These are phyloP conservation scores for Hondaea fermentalgiana DNA, from an alignment of 108 stramenopile species.

Conservation along the genomic window DNA sequence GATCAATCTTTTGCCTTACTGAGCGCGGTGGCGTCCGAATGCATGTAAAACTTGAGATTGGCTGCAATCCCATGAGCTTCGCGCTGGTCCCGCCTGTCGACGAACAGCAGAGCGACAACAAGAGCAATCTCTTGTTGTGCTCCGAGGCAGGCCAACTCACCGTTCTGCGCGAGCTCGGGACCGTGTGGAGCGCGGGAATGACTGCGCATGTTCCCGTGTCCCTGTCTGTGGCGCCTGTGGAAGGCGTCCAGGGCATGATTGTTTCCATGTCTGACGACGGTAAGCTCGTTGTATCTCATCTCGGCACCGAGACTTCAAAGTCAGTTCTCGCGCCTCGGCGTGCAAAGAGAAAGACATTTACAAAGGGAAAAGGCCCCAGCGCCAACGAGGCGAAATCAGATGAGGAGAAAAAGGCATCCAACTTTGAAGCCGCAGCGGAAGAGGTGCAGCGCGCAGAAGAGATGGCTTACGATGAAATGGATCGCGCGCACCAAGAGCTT, in stretches of 20 bases:
- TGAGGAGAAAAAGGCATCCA: not conserved
- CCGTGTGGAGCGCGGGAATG: slow-evolving; percentile 25
- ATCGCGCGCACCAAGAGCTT: slow-evolving; percentile 42
- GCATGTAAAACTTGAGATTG: slow-evolving; percentile 30
- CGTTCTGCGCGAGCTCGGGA: slow-evolving; percentile 28
- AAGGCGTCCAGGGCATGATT: slow-evolving; percentile 28
- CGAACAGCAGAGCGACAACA: not conserved
- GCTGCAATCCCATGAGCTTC: slow-evolving; percentile 9
- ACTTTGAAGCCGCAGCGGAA: not conserved
- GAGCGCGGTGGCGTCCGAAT: slow-evolving; percentile 32
- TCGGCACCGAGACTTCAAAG: not conserved
- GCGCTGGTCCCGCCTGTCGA: not conserved
- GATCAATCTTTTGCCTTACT: slow-evolving; percentile 27
- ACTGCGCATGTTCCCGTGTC: slow-evolving; percentile 16
- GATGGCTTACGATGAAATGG: slow-evolving; percentile 44
- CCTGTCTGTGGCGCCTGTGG: slow-evolving; percentile 25
- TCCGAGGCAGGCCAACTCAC: slow-evolving; percentile 29
- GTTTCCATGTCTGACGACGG: slow-evolving; percentile 27
- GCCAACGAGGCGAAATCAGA: not conserved
- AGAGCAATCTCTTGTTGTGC: slow-evolving; percentile 25
- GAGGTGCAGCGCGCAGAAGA: not conserved
- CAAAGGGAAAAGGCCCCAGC: not conserved
- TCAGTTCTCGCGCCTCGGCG: not conserved
- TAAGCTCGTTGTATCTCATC: not conserved
- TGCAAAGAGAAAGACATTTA: not conserved